Conservation (phyloP, 2,329 filamentous ascomycete species). For the Penicillium sp. region DNA sequence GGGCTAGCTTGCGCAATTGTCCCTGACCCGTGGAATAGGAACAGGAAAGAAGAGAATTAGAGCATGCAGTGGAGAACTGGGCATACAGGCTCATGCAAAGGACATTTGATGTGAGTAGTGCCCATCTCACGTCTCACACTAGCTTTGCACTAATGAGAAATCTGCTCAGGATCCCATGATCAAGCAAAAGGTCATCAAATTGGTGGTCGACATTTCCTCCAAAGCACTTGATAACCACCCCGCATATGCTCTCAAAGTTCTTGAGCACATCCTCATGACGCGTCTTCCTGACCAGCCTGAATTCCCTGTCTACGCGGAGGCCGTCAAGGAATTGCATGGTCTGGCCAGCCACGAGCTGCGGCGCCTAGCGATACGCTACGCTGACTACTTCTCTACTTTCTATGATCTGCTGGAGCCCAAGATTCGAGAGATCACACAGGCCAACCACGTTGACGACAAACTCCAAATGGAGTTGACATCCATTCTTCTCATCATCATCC, state of each 20-base stretch:
- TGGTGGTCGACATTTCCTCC: conserved; percentile 79
- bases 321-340: conserved; percentile 80
- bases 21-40: conserved; percentile 23
- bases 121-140: background rate
- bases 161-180: conserved; percentile 70
- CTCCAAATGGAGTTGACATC: conserved; percentile 80
- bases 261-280: conserved; percentile 85
- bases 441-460: conserved; percentile 70
- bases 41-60: conserved; percentile 34
- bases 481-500: conserved; percentile 91
- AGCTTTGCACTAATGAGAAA: conserved; percentile 8
- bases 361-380: conserved; percentile 80
- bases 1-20: background rate
- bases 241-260: conserved; percentile 76
- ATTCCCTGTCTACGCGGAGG: conserved; percentile 71
- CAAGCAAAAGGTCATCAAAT: conserved; percentile 71
- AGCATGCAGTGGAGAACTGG: conserved; percentile 38
- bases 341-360: conserved; percentile 84
- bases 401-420: conserved; percentile 82
- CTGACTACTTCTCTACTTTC: conserved; percentile 79
- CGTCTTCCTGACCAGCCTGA: conserved; percentile 68
- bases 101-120: conserved; percentile 31
- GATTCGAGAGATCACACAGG: conserved; percentile 69
- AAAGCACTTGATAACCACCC: conserved; percentile 70
- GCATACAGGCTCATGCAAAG: conserved; percentile 37